Base-by-base conservation (phyloP, 2,329 filamentous ascomycete species). In the Talaromyces verruculosus region DNA sequence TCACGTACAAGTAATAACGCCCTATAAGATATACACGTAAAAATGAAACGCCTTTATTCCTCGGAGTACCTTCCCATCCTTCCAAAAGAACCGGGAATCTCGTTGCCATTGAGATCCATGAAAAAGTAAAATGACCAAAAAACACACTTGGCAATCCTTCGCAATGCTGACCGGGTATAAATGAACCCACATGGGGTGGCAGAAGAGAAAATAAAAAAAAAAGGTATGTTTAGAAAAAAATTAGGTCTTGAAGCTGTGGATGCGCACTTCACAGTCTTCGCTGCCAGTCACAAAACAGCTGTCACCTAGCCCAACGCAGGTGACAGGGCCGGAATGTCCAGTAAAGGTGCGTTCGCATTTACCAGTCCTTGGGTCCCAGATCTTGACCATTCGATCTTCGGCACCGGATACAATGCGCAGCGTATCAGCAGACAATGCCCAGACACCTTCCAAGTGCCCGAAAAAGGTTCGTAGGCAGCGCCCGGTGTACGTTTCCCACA, bases 371-470 rank as follows among this genome's bases (percentile, higher is more conserved):
- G 94, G 91, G 79, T 98, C 94, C 95, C 95, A 99, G 37, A 91
- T 88, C 81, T 98, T 98, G 72, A 97, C 91, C 88, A 94, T 96
- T 49, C 92, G 89, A 78, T 99, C 95, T 77, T 98, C 93, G 11
- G 92, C 91, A 0, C 93, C 94, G 19, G 90, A 92, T 15, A 98
- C 92, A 17, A 97, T 88, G 11, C 95, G 88, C 22, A 98, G 82
- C 0, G 91, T 93, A 78, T 98, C 94, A 2, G 91, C 94, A 0
- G 91, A 92, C 2, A 99, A 84, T 5, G 91, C 91, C 95, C 95
- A 99, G 22, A 99, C 90, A 37, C 95, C 95, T 77, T 99, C 95
- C 25, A 99, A 87, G 73, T 99, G 95, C 0, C 95, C 95, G 75
- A 98, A 99, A 83, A 97, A 96, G 37, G 92, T 96, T 68, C 92